Percentiles rank a stretch among this genome's conserved stretches.
phyloP scores from a whole-genome alignment of 129 eudicot genomes.

The carrot (Daucus carota) region DH1_v3.0 NC_030382.2:30933001-30933500 shows the following conservation, averaged over 20 bases:
- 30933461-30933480: not conserved
- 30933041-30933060: conserved; percentile 95
- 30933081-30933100: conserved; percentile 94
- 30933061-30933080: conserved; percentile 97
- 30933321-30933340: not conserved
- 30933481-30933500: not conserved
- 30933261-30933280: not conserved
- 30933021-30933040: conserved; percentile 78
- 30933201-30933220: not conserved
- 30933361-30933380: not conserved
- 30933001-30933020: conserved; percentile 60
- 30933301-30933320: not conserved
- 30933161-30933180: not conserved
- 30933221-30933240: not conserved
- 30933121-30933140: conserved; percentile 26
- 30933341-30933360: not conserved
- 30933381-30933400: not conserved
- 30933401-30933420: not conserved
- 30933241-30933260: not conserved
- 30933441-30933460: not conserved
- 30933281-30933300: not conserved
- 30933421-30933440: not conserved
- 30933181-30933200: not conserved
- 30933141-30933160: not conserved
- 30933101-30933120: conserved; percentile 94